Evolutionary conservation across 2,329 filamentous ascomycete species (phyloP).

Genomic region (Diaporthe citri): DNA sequence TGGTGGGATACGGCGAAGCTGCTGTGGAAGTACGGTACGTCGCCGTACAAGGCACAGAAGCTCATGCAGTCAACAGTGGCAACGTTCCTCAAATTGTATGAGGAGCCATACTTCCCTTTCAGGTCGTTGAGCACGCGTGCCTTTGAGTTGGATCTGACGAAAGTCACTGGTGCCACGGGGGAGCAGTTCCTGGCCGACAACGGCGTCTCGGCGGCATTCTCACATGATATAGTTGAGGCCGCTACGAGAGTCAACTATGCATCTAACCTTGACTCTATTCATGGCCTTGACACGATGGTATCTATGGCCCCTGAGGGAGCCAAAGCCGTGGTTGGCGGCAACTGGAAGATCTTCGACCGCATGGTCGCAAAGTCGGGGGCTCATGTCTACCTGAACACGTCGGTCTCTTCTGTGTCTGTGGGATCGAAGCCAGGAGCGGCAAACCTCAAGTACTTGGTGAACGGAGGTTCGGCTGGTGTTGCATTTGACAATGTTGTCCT

Average conservation of each 20-base stretch:
- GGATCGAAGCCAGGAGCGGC: slow-evolving; percentile 55
- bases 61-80: slow-evolving; percentile 79
- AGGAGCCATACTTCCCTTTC: slow-evolving; percentile 87
- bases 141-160: slow-evolving; percentile 74
- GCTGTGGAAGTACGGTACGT: slow-evolving; percentile 86
- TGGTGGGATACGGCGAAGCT: slow-evolving; percentile 88
- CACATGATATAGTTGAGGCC: slow-evolving; percentile 87
- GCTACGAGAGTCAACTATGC: slow-evolving; percentile 95
- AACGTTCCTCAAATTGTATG: slow-evolving; percentile 84
- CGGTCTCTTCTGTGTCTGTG: slow-evolving; percentile 72
- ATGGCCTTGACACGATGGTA: slow-evolving; percentile 90
- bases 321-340: slow-evolving; percentile 83
- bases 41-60: slow-evolving; percentile 79
- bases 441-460: slow-evolving; percentile 61
- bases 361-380: slow-evolving; percentile 79
- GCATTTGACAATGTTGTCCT: slow-evolving; percentile 85
- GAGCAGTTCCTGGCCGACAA: slow-evolving; percentile 78
- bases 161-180: slow-evolving; percentile 78
- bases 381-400: slow-evolving; percentile 73
- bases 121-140: slow-evolving; percentile 77
- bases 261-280: slow-evolving; percentile 86
- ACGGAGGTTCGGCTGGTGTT: slow-evolving; percentile 55
- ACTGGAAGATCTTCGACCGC: slow-evolving; percentile 92
- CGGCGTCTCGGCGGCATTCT: slow-evolving; percentile 72
- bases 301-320: slow-evolving; percentile 92